Base-by-base conservation (phyloP, 2,329 filamentous ascomycete species). In the Penicillium sp. region DNA sequence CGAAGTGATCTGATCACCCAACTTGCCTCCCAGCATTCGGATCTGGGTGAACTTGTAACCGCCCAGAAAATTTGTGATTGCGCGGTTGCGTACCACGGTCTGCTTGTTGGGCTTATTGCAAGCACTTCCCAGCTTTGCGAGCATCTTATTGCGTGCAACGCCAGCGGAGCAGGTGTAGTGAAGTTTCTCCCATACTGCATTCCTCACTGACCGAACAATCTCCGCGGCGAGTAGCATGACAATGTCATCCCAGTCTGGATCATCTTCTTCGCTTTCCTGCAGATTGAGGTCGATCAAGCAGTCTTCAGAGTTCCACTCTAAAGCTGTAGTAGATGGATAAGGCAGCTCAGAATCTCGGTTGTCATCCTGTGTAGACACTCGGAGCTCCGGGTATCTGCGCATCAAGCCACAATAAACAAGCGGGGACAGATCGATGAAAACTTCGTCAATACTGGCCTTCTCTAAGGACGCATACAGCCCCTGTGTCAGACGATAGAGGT, bases 221-320 rank as follows among this genome's bases (percentile, higher is more conserved):
- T 96, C 89, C 2, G 89, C 90, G 0, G 86, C 93, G 57, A 96
- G 80, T 19, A 87, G 74, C 61, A 94, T 86, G 11, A 80, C 86
- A 50, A 97, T 77, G 70, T 98, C 93, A 63, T 98, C 91, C 93
- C 93, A 98, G 67, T 98, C 93, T 1, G 88, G 87, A 57, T 94
- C 85, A 52, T 84, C 77, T 14, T 83, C 78, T 64, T 94, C 90
- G 8, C 79, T 78, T 45, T 89, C 79, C 16, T 74, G 72, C 26
- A 80, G 74, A 50, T 93, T 83, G 33, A 95, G 71, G 59, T 90
- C 87, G 11, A 94, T 74, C 39, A 94, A 70, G n/a, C 81, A 84
- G 68, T 95, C 88, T 31, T 63, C 61, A 0, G 84, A 79, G 46
- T 83, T 73, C 90, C 90, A 96, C 60, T 94, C 83, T 13, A 96